Percentiles rank a stretch among this genome's conserved stretches.
phyloP scores from a whole-genome alignment of 1,284 basidiomycete species.

The Puccinia novopanici region DNA sequence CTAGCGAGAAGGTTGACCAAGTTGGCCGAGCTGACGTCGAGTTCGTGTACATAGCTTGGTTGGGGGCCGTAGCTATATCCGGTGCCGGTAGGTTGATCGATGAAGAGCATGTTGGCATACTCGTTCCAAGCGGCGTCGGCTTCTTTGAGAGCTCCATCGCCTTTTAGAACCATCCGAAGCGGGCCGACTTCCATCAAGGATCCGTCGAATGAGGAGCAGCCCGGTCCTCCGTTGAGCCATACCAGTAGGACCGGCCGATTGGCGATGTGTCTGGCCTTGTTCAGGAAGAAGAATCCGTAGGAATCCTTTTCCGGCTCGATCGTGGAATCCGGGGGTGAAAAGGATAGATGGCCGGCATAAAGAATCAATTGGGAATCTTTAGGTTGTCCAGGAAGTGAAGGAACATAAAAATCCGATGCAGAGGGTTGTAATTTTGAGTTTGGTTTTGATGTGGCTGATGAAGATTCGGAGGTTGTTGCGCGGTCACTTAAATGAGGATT shows the following conservation, averaged over 20 bases:
- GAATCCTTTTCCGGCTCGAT: constrained; percentile 50
- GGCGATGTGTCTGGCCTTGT: constrained; percentile 80
- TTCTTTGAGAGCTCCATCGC: constrained; percentile 73
- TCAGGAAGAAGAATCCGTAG: constrained; percentile 85
- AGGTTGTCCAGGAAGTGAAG: constrained; percentile 51
- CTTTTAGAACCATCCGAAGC: constrained; percentile 65
- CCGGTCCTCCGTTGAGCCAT: constrained; percentile 96
- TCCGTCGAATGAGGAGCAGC: constrained; percentile 95
- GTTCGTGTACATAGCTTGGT: constrained; percentile 77
- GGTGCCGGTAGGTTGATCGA: constrained; percentile 95
- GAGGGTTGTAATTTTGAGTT: not conserved
- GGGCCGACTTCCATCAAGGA: constrained; percentile 97
- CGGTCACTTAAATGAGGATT: not conserved
- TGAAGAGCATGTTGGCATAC: constrained; percentile 91
- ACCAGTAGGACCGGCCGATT: constrained; percentile 86
- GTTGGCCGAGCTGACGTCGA: constrained; percentile 75
- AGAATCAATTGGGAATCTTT: constrained; percentile 54
- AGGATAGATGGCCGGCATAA: constrained; percentile 57
- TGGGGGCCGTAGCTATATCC: constrained; percentile 88
- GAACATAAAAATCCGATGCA: constrained; percentile 39
- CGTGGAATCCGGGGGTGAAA: constrained; percentile 48
- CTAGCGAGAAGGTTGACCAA: constrained; percentile 80
- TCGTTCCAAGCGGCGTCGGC: constrained; percentile 96
- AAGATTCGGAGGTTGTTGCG: not conserved
- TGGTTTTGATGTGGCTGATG: not conserved